Evolutionary conservation across 1,139 yeast species (phyloP), one percentile per base, ranked within the genome.

Genomic region (Suhomyces terraborum): DNA sequence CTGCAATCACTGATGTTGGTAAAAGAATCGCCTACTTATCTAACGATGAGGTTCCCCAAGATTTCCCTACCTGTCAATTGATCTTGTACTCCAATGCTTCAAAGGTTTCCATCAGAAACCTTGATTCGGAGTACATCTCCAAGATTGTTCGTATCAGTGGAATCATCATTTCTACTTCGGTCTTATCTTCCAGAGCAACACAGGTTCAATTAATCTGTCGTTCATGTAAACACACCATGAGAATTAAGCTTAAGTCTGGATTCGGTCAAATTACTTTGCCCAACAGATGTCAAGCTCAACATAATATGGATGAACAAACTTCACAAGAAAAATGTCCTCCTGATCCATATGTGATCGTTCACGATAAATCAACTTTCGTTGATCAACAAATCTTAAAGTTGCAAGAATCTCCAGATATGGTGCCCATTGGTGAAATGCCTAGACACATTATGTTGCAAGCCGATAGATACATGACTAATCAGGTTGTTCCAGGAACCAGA

Each of bases 391-490:
- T 86, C 19, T 75, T 94, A 56, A 94, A 94, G 61, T 73, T 94
- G 41, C 99, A 93, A 62, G 99, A 93, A 60, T 77, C 95, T 12
- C 98, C 98, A 10, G 98, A 93, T 61, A 86, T 88, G 84, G 98
- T 93, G 1, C 99, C 98, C 2, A 96, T 93, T 16, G 98, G 99
- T 49, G 99, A 93, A 68, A 85, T 93, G 91, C 99, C 99, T 10
- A 80, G 99, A 53, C 96, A 93, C 56, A 85, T 94, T 38, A 64
- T 88, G 47, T 73, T 94, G 52, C 88, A 94, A 37, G 88, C 91
- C 16, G 98, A 94, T 60, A 77, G 98, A 50, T 87, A 88, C 52
- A 71, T 93, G 61, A 85, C 97, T 19, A 93, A 93, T 66, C 82
- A 79, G 50, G 93, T 93, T 22, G 87, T 91, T 24, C 99, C 99